These are phyloP conservation scores for Asterophora lycoperdoides DNA, from an alignment of 768 basidiomycete species.

Conservation along the genomic window DNA sequence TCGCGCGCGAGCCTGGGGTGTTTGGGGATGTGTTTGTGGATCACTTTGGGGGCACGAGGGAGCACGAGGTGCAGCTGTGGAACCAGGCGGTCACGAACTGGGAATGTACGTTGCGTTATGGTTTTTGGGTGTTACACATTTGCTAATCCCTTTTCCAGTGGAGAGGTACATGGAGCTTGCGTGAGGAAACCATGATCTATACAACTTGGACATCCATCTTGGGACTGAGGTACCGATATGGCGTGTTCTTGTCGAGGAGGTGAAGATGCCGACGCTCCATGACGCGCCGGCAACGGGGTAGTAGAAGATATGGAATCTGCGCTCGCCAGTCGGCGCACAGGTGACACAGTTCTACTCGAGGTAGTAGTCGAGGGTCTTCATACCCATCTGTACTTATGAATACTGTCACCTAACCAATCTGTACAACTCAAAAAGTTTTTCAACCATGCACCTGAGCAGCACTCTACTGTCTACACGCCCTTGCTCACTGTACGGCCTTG, in stretches of 20 bases:
- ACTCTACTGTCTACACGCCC: constrained; percentile 21
- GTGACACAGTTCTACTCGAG: too few relatives aligned
- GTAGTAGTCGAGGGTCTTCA: too few relatives aligned
- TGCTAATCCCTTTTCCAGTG: constrained; percentile 40
- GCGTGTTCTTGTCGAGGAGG: too few relatives aligned
- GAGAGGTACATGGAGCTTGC: constrained; percentile 85
- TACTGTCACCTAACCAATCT: constrained; percentile 20
- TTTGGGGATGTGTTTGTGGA: constrained; percentile 91
- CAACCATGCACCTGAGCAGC: constrained; percentile 14
- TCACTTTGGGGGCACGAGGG: constrained; percentile 92
- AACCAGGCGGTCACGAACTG: constrained; percentile 89
- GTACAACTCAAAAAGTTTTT: constrained; percentile 29
- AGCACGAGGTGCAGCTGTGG: constrained; percentile 85
- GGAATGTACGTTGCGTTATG: constrained; percentile 57
- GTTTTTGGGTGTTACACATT: constrained; percentile 3
- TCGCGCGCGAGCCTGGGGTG: constrained; percentile 71
- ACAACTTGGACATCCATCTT: too few relatives aligned
- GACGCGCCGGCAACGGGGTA: too few relatives aligned
- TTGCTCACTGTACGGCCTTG: constrained; percentile 16
- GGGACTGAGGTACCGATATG: too few relatives aligned
- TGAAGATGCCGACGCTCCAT: too few relatives aligned
- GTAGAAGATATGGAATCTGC: too few relatives aligned
- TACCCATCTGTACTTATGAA: too few relatives aligned
- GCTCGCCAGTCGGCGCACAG: too few relatives aligned
- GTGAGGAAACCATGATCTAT: constrained; percentile 23